Evolutionary conservation across 176 grass and related monocot genomes (phyloP), one percentile per base, ranked within the genome.

Genomic region (Phyllostachys edulis): DNA sequence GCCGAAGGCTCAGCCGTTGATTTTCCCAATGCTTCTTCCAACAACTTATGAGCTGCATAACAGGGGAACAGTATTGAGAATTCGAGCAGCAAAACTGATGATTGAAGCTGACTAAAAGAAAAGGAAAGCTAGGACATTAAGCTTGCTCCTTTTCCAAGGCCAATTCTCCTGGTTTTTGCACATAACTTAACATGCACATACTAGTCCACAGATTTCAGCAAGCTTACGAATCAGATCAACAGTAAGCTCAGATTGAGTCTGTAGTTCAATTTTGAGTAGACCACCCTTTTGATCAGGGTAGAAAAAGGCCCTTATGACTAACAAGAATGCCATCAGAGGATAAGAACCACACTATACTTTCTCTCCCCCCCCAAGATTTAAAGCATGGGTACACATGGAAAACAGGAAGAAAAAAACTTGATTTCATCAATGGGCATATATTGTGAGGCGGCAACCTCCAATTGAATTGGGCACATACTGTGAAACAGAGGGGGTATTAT

Each of bases 11-110:
- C 20, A 9, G 55, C 51, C 69, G 42, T 63, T 63, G 79, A 64
- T 84, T 88, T 94, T 7, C 88, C 82, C 76, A 81, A 42, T 27
- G 68, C 86, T 94, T 94, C 82, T 73, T 88, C 79, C 85, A 94
- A 85, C 21, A 94, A 55, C 72, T 75, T 79, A 84, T 92, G 93
- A 78, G 81, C 93, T 94, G 90, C 78, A 86, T 57, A 73, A 80
- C 13, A 87, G 2, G 41, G 38, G 12, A 44, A 62, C 1, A 12
- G 26, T 10, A 10, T 32, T 62, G 69, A 79, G 44, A 45, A 52
- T 44, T 39, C 38, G 78, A 87, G 57, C 20, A 75, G 15, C 61
- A 61, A 61, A 52, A 68, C 45, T 27, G 51, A 59, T n/a, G 24
- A 27, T 5, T 77, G 67, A 74, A 6, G 18, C 26, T 61, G 9